Evolutionary conservation across 2,329 filamentous ascomycete genomes (phyloP).

Genomic region (Xylaria sp.): DNA sequence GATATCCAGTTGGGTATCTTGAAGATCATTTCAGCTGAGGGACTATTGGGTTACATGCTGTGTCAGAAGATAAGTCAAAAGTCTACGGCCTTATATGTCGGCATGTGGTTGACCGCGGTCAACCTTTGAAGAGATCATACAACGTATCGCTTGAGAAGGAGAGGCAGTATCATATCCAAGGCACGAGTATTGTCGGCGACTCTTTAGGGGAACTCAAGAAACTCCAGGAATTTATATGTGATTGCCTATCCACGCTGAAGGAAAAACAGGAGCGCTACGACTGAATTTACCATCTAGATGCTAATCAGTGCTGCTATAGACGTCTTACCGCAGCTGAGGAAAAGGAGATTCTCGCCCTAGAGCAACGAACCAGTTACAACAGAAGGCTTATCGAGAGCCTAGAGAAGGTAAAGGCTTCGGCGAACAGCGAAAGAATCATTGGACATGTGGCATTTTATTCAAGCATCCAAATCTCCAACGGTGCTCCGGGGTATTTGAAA

Average conservation of each 20-base stretch:
- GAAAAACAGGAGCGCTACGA: too few relatives aligned
- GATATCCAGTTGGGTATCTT: too few relatives aligned
- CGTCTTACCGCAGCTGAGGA: too few relatives aligned
- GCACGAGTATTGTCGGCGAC: not conserved
- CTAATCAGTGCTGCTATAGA: too few relatives aligned
- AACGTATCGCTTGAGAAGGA: not conserved
- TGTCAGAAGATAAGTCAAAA: not conserved
- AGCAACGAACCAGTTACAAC: not conserved
- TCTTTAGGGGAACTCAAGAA: too few relatives aligned
- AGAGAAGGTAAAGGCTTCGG: not conserved
- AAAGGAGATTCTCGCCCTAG: too few relatives aligned
- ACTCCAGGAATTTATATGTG: too few relatives aligned
- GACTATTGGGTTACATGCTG: not conserved
- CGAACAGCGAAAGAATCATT: not conserved
- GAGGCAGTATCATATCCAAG: not conserved
- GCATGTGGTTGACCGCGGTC: not conserved
- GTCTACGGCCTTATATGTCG: not conserved
- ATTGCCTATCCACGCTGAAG: too few relatives aligned
- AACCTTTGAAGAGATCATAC: not conserved
- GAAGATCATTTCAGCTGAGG: not conserved
- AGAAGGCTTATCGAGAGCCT: not conserved
- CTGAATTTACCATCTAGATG: too few relatives aligned
- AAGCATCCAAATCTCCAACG: not conserved
- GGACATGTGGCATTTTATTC: constrained; percentile 24
- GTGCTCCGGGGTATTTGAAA: constrained; percentile 9